Evolutionary conservation across 1,284 basidiomycete species (phyloP).

Genomic region (Jaminaea rosea): DNA sequence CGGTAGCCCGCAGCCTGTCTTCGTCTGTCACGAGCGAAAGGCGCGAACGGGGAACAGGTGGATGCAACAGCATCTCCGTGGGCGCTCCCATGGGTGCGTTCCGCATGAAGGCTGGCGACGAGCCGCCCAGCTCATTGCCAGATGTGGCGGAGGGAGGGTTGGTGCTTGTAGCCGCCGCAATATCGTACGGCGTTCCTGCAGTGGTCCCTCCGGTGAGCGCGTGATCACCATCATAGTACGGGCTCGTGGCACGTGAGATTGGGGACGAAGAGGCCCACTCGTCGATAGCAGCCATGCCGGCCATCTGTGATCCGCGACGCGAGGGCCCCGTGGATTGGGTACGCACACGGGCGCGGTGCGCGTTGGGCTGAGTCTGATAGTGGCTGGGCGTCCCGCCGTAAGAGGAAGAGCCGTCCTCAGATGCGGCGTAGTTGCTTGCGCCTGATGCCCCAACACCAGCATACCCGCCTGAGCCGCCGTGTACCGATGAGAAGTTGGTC

Average conservation of each 20-base stretch:
- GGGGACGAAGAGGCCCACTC: slow-evolving; percentile 25
- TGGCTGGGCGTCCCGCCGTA: no score
- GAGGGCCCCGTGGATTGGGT: background rate
- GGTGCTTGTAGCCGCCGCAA: no score
- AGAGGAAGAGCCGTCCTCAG: background rate
- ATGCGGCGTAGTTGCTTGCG: background rate
- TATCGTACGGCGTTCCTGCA: no score
- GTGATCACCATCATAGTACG: no score
- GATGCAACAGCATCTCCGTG: slow-evolving; percentile 18
- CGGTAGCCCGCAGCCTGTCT: no score
- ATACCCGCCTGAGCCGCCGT: background rate
- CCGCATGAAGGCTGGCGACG: slow-evolving; percentile 24
- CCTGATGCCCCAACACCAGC: background rate
- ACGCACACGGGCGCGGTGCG: background rate
- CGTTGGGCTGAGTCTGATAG: no score
- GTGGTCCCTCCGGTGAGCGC: no score
- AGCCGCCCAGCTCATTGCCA: no score
- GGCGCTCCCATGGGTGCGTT: slow-evolving; percentile 34
- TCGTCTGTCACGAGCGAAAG: no score
- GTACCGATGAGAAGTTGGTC: background rate
- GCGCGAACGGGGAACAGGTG: slow-evolving; percentile 20
- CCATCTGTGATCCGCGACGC: slow-evolving; percentile 14
- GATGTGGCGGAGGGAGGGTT: no score
- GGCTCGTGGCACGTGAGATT: background rate
- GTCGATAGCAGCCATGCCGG: slow-evolving; percentile 38